phyloP scores from a whole-genome alignment of 2,329 filamentous ascomycete species.

The Scedosporium boydii region DNA sequence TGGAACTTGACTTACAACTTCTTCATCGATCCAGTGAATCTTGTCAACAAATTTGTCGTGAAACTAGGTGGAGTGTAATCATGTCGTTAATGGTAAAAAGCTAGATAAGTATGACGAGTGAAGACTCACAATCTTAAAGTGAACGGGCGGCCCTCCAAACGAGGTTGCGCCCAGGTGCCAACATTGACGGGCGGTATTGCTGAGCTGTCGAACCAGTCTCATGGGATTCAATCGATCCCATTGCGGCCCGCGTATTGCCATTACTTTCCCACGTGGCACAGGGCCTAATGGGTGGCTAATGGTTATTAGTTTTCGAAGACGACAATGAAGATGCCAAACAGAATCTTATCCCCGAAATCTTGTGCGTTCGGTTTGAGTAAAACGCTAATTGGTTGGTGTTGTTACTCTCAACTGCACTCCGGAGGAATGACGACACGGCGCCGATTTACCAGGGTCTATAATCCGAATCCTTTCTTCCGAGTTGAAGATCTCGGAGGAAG shows the following conservation, averaged over 20 bases:
- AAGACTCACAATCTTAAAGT: constrained; percentile 54
- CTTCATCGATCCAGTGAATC: constrained; percentile 58
- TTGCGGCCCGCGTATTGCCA: neutral
- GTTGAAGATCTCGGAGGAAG: no score
- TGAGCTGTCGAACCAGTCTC: neutral
- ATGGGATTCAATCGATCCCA: neutral
- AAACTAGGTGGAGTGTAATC: constrained; percentile 29
- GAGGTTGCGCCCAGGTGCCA: constrained; percentile 57
- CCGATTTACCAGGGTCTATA: no score
- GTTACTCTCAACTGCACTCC: neutral
- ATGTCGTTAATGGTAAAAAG: no score
- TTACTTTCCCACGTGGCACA: neutral
- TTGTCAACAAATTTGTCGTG: constrained; percentile 52
- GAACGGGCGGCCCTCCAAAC: constrained; percentile 60
- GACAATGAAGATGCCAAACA: no score
- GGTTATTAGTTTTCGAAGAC: no score
- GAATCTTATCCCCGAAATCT: no score
- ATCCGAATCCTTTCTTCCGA: no score
- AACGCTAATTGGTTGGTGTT: neutral
- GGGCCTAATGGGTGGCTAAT: no score
- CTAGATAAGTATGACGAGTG: no score
- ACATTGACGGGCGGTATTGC: constrained; percentile 13
- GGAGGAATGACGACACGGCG: no score
- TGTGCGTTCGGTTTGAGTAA: no score
- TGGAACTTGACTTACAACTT: constrained; percentile 35